A percentile compares a stretch with the other conserved stretches of the same genome.
Conservation (phyloP, 2,329 filamentous ascomycete species). For the Hymenoscyphus repandus region DNA sequence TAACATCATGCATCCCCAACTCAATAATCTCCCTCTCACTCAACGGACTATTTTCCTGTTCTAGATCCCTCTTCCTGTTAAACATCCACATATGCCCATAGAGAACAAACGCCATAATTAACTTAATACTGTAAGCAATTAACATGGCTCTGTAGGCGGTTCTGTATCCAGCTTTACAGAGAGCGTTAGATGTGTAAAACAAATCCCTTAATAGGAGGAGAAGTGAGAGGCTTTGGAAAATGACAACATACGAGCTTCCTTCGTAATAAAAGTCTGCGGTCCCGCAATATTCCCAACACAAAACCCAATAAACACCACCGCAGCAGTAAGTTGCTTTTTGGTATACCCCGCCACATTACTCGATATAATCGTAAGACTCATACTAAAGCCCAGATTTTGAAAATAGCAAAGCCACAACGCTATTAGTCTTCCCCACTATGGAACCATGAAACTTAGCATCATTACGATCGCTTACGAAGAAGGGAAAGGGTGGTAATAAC, state of each 20-base stretch:
- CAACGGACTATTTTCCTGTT: slow-evolving; percentile 25
- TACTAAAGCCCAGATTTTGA: slow-evolving; percentile 44
- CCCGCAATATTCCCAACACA: slow-evolving; percentile 48
- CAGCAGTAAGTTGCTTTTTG: slow-evolving; percentile 45
- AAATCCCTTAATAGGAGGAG: too few relatives aligned
- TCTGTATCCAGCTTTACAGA: slow-evolving; percentile 26
- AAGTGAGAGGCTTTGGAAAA: neutral
- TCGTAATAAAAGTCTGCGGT: slow-evolving; percentile 17
- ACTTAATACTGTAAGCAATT: slow-evolving; percentile 42
- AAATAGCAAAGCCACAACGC: slow-evolving; percentile 50
- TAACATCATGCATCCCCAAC: slow-evolving; percentile 47
- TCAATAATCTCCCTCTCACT: slow-evolving; percentile 44
- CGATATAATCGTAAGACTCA: slow-evolving; percentile 45
- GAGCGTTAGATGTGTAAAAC: too few relatives aligned
- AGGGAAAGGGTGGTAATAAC: too few relatives aligned
- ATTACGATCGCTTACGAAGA: too few relatives aligned
- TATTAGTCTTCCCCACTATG: slow-evolving; percentile 49
- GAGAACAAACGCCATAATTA: slow-evolving; percentile 35
- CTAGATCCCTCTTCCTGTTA: slow-evolving; percentile 49
- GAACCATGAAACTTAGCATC: too few relatives aligned
- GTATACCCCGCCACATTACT: slow-evolving; percentile 48
- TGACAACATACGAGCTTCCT: slow-evolving; percentile 11
- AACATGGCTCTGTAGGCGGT: slow-evolving; percentile 14
- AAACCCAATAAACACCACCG: slow-evolving; percentile 44
- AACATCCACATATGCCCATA: slow-evolving; percentile 48